Conservation (phyloP, 2,329 filamentous ascomycete species). For the Chaetomium strumarium region DNA sequence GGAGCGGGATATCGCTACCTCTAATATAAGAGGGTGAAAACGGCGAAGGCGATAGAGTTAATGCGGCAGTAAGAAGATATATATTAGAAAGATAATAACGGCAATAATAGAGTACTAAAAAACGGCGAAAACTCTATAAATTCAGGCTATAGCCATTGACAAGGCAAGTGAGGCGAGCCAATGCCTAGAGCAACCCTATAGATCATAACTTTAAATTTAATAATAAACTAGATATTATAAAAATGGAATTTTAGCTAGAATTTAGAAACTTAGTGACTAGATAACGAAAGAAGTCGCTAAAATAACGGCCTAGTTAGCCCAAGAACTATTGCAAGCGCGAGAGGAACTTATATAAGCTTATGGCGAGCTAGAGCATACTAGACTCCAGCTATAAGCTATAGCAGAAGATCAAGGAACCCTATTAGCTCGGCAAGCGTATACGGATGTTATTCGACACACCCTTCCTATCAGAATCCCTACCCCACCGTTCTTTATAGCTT, state of each 20-base stretch:
- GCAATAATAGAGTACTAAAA: not conserved
- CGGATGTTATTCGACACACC: slow-evolving; percentile 2
- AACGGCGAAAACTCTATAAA: not conserved
- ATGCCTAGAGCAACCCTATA: not conserved
- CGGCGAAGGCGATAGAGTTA: not conserved
- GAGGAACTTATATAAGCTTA: not conserved
- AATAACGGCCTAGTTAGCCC: not conserved
- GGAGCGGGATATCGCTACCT: not conserved
- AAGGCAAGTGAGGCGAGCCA: not conserved
- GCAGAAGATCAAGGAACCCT: not conserved
- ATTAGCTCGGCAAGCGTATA: not conserved
- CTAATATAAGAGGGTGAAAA: not conserved
- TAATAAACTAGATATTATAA: slow-evolving; percentile 5
- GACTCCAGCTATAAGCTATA: slow-evolving; percentile 6
- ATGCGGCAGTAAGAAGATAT: not conserved
- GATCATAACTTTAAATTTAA: slow-evolving; percentile 5
- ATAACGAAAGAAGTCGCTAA: slow-evolving; percentile 1
- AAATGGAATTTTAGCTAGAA: not conserved
- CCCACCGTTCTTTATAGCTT: not conserved
- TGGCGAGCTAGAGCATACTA: slow-evolving; percentile 3
- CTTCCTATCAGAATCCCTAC: slow-evolving; percentile 1
- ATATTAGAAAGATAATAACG: not conserved
- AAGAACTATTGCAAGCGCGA: slow-evolving; percentile 5
- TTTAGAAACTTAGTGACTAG: slow-evolving; percentile 3
- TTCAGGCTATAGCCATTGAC: not conserved